Base-by-base conservation (phyloP, 768 basidiomycete species). In the Hebeloma cylindrosporum region DNA sequence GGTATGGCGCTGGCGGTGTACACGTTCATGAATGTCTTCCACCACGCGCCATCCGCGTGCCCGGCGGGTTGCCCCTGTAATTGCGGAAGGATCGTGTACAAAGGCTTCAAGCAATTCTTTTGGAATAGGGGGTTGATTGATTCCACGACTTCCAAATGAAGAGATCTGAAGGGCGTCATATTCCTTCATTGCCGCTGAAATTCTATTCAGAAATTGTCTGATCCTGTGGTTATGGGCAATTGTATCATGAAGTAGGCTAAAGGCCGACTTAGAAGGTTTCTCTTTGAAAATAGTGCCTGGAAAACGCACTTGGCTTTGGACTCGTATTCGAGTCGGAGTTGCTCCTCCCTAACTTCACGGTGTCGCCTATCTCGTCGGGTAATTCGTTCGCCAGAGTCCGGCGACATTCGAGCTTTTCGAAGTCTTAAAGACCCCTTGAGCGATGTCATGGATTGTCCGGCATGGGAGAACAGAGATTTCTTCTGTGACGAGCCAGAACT, bases 41-140 rank as follows among this genome's bases (percentile, higher is more conserved):
- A 88, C 84, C 2, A 83, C 85, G 48, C 74, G 71, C 82, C 83
- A 90, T 7, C 86, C 79, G 39, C 66, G 69, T 21, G 74, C 70
- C 31, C 76, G 71, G 35, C 82, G 76, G 0, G 87, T 86, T 5
- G 75, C 65, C 13, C 83, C 75, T 2, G 80, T 85, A 14, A 88
- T 80, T n/a, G 82, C 80, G 2, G 85, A 79, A 36, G 88, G 88
- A 59, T 91, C 88, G 47, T 86, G 85, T 27, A 74, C 78, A 55
- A 88, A 80, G 2, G 86, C 83, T 37, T 89, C 87, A 27, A 88
- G 62, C 5, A 90, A 70, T 16, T 88, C 84, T 51, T 70, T 68
- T 5, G 88, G 82, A 29, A 90, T 68, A 28, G 68, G 65, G 11
- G 58, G 65, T 51, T 79, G 69, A 6, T 69, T 60, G 21, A 77